These are phyloP conservation scores for Coccomyxa subellipsoidea DNA, from an alignment of 163 green algal species.

Conservation along the genomic window DNA sequence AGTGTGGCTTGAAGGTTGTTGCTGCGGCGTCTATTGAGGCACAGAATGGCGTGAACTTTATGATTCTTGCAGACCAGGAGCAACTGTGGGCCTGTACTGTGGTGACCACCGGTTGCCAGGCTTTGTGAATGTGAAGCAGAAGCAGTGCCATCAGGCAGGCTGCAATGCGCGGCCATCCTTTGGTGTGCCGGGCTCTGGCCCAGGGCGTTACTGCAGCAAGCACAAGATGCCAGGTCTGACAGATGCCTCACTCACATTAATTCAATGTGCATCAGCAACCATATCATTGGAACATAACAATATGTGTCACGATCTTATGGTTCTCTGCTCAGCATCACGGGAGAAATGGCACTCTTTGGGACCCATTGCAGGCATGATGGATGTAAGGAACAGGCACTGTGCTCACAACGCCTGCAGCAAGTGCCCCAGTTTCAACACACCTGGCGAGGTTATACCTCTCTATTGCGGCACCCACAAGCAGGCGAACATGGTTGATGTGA, in stretches of 20 bases:
- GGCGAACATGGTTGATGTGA: neutral
- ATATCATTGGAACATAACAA: too few relatives aligned
- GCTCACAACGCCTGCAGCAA: neutral
- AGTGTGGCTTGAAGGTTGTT: too few relatives aligned
- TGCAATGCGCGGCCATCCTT: neutral
- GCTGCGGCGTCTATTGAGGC: neutral
- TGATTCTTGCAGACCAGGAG: neutral
- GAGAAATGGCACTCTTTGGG: neutral
- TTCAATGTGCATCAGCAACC: too few relatives aligned
- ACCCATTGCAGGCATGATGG: neutral
- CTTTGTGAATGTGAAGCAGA: neutral
- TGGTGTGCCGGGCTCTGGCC: neutral
- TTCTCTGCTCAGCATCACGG: too few relatives aligned
- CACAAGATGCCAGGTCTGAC: neutral
- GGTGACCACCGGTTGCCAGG: neutral
- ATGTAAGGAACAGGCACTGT: neutral
- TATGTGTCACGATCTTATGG: too few relatives aligned
- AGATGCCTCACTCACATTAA: neutral
- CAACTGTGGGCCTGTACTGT: neutral
- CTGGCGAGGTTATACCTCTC: neutral
- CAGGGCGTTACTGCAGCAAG: neutral
- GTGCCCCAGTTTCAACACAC: neutral
- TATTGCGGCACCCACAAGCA: neutral
- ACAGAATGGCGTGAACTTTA: too few relatives aligned
- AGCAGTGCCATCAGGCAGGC: neutral